phyloP scores from a whole-genome alignment of 2,329 filamentous ascomycete species.

The Colletotrichum abscissum region DNA sequence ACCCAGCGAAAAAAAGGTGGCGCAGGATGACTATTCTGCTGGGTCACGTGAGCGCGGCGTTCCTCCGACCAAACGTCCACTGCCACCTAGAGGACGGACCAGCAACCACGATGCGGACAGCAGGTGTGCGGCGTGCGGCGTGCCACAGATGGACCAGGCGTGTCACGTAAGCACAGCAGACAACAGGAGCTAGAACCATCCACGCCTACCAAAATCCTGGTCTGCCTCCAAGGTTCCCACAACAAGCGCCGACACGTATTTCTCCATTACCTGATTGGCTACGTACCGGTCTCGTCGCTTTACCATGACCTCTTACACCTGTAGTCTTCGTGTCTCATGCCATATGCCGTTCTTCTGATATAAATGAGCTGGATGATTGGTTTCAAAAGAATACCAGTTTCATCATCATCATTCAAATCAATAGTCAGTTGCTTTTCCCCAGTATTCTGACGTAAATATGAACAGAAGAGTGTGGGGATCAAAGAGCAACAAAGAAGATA shows the following conservation, averaged over 20 bases:
- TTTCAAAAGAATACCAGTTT: too few relatives aligned
- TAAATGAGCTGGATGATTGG: too few relatives aligned
- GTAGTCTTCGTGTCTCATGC: too few relatives aligned
- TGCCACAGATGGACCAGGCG: background rate
- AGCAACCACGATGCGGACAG: conserved; percentile 1
- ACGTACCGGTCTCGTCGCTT: too few relatives aligned
- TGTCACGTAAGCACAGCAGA: conserved; percentile 29
- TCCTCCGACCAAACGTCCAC: background rate
- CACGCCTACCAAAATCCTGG: background rate
- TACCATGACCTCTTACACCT: too few relatives aligned
- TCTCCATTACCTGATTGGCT: conserved; percentile 17
- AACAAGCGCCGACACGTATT: conserved; percentile 14
- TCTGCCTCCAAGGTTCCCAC: background rate
- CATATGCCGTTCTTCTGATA: too few relatives aligned
- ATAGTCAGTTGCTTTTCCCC: background rate
- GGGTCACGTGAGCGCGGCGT: background rate
- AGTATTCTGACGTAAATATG: background rate
- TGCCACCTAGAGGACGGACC: background rate
- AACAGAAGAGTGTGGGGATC: background rate
- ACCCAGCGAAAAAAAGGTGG: conserved; percentile 12
- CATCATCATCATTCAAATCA: background rate
- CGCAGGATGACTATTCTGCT: conserved; percentile 6
- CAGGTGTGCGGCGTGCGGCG: background rate
- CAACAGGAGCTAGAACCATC: background rate
- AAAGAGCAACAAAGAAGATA: background rate